Evolutionary conservation across 352 stramenopile species (phyloP), one percentile per base, ranked within the genome.

Genomic region (Phytophthora sp.): DNA sequence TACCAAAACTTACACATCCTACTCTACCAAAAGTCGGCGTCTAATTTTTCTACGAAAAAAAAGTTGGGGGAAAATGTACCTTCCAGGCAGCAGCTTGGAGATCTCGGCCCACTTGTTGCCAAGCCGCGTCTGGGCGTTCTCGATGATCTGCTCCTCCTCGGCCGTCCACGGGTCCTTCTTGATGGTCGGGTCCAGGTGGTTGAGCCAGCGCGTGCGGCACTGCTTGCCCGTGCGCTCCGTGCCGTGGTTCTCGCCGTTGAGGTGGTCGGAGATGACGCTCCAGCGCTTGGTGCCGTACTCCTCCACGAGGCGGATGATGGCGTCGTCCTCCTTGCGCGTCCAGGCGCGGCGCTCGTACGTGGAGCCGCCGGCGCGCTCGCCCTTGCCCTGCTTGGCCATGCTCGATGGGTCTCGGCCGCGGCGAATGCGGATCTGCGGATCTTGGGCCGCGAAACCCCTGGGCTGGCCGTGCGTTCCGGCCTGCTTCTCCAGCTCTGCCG

Each of bases 41-140:
- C n/a, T n/a, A n/a, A n/a, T n/a, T n/a, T n/a, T n/a, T n/a, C n/a
- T n/a, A n/a, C n/a, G n/a, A n/a, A n/a, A n/a, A n/a, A n/a, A n/a
- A n/a, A n/a, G n/a, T n/a, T n/a, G n/a, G n/a, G n/a, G n/a, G n/a
- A n/a, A n/a, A n/a, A n/a, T n/a, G n/a, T 60, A 92, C 82, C 85
- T 77, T 24, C 97, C 97, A 38, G 96, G 95, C 8, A 99, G 76
- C 0, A 97, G 79, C 66, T 99, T 99, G 27, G 96, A 97, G 72
- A 99, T 99, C 73, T 99, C 95, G 7, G 94, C 94, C 97, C 97
- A 99, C 51, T 98, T 96, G 80, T 99, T 99, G 15, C 97, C 97
- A 24, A 97, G 87, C 18, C 88, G 72, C 18, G 82, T 93, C 62
- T 98, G 92, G 4, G 87, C 85, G 52, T 95, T 82, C 45, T 97